Evolutionary conservation across 1,139 yeast genomes (phyloP).

Genomic region (Candida pseudoviswanathii): DNA sequence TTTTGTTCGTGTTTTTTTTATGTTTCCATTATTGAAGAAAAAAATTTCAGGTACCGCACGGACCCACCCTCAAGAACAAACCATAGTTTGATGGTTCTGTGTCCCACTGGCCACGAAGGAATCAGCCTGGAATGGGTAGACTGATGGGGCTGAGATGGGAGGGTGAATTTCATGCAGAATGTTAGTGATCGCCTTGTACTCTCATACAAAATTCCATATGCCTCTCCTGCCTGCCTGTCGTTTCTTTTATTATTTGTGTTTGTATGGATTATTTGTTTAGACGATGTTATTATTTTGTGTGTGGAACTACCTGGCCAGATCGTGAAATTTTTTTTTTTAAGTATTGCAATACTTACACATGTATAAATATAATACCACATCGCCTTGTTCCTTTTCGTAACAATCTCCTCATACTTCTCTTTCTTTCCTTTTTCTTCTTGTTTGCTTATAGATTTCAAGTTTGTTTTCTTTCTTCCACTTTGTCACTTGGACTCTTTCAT

Average conservation of each 20-base stretch:
- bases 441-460: neutral
- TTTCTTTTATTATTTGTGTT: too few species aligned
- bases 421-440: conserved; percentile 4
- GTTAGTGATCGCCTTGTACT: neutral
- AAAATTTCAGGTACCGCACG: neutral
- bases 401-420: neutral
- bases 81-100: too few species aligned
- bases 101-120: too few species aligned
- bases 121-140: too few species aligned
- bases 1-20: too few species aligned
- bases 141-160: neutral
- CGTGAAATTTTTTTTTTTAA: conserved; percentile 4
- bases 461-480: neutral
- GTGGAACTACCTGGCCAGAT: neutral
- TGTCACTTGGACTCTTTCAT: neutral
- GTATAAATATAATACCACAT: conserved; percentile 1
- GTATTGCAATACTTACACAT: neutral
- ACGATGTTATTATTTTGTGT: conserved; percentile 1
- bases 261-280: neutral
- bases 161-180: neutral
- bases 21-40: neutral
- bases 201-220: neutral
- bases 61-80: neutral
- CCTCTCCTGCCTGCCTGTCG: neutral
- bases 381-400: neutral